Percentiles rank a stretch among this genome's conserved stretches.
These are phyloP conservation scores for Penicillium lividum DNA, from an alignment of 495 filamentous ascomycete species.

Conservation along the genomic window DNA sequence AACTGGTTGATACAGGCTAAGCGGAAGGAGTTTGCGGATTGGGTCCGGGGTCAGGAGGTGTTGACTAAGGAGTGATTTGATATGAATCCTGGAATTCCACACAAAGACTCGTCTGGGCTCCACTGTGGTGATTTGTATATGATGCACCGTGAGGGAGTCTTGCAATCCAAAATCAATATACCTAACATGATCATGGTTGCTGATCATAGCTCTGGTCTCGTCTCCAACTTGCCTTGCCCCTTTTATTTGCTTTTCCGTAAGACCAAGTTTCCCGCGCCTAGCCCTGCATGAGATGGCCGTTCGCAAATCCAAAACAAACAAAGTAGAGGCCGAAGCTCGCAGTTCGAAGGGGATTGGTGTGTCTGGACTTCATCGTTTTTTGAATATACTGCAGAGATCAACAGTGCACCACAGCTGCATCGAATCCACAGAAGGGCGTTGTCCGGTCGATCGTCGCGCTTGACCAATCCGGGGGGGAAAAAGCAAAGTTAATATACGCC, in stretches of 20 bases:
- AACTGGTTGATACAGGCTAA: slow-evolving; percentile 54
- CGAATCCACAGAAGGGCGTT: background rate
- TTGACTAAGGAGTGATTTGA: slow-evolving; percentile 26
- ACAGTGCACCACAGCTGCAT: background rate
- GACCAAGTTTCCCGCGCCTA: background rate
- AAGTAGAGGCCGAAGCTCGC: background rate
- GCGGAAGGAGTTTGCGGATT: slow-evolving; percentile 73
- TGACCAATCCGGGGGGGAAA: background rate
- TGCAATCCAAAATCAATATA: slow-evolving; percentile 13
- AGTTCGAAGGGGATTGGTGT: background rate
- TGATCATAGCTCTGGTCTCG: background rate
- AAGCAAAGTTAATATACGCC: background rate
- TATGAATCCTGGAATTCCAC: background rate
- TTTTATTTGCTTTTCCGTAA: slow-evolving; percentile 1
- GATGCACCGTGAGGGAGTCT: slow-evolving; percentile 23
- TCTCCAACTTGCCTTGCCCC: background rate
- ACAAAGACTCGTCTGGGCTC: background rate
- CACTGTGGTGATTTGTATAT: slow-evolving; percentile 16
- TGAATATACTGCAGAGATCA: background rate
- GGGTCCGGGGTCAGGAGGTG: slow-evolving; percentile 55
- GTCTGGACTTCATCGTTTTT: background rate
- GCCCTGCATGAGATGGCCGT: background rate
- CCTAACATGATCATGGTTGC: slow-evolving; percentile 4
- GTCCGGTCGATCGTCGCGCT: background rate
- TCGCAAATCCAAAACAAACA: background rate